phyloP scores from a whole-genome alignment of 179 eudicot species.

The Corrigiola litoralis region DNA sequence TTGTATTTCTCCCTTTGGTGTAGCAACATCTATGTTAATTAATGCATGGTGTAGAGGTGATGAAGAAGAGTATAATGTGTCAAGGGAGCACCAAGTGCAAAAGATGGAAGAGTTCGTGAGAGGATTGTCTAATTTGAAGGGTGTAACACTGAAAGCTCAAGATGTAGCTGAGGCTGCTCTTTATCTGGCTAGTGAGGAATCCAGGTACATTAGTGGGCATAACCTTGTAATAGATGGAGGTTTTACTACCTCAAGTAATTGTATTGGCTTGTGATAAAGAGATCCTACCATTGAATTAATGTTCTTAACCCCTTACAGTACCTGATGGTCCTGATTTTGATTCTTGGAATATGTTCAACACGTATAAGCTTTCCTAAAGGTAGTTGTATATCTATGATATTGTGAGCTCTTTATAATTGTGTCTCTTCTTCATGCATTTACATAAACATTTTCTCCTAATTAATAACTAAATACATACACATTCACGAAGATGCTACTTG shows the following conservation, averaged over 20 bases:
- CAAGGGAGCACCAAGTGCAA: conserved; percentile 4
- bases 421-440: too few relatives aligned
- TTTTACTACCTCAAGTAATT: conserved; percentile 26
- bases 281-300: too few relatives aligned
- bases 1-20: conserved; percentile 36
- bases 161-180: conserved; percentile 43
- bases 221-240: conserved; percentile 38
- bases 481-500: too few relatives aligned
- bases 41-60: conserved; percentile 26
- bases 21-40: conserved; percentile 31
- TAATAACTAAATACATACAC: too few relatives aligned
- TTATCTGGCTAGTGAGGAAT: conserved; percentile 39
- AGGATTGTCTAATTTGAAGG: conserved; percentile 21
- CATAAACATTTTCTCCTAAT: too few relatives aligned
- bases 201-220: conserved; percentile 34
- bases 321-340: too few relatives aligned
- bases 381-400: too few relatives aligned
- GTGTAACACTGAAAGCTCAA: conserved; percentile 20
- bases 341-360: too few relatives aligned
- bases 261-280: conserved; percentile 25
- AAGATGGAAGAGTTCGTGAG: conserved; percentile 26
- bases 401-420: too few relatives aligned
- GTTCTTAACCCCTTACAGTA: too few relatives aligned
- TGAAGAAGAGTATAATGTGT: conserved; percentile 3
- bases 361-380: too few relatives aligned